Conservation (phyloP, 306 rosid genomes). For the Acacia acuminata region DNA sequence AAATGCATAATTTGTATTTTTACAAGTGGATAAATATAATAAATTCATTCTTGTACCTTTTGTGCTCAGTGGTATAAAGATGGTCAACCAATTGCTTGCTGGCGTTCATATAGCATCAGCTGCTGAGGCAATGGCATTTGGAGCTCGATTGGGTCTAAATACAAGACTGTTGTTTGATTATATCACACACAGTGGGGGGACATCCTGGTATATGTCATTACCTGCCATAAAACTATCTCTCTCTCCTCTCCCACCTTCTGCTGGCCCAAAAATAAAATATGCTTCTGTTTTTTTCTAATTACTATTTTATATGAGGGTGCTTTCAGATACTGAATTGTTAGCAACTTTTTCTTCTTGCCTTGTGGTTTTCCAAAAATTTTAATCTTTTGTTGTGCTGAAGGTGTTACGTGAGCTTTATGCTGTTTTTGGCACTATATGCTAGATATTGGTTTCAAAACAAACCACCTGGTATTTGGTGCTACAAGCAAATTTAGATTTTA, state of each 20-base stretch:
- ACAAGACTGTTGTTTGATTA: conserved; percentile 76
- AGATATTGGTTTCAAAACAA: not conserved
- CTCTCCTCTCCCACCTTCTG: conserved; percentile 19
- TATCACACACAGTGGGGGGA: conserved; percentile 70
- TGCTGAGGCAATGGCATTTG: conserved; percentile 97
- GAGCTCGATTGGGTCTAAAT: conserved; percentile 84
- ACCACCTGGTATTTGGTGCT: not conserved
- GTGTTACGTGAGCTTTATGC: not conserved
- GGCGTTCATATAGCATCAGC: conserved; percentile 96
- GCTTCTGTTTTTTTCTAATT: conserved; percentile 17
- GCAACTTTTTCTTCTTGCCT: conserved; percentile 7
- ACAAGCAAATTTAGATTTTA: not conserved
- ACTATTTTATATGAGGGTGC: not conserved
- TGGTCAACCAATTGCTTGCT: conserved; percentile 97
- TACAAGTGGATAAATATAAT: conserved; percentile 5
- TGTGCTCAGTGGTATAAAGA: conserved; percentile 80
- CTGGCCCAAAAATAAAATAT: not conserved
- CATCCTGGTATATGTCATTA: conserved; percentile 74
- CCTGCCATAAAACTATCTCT: conserved; percentile 28
- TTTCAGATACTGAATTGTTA: not conserved
- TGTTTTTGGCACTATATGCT: not conserved
- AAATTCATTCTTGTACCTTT: conserved; percentile 21
- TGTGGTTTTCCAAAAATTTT: not conserved
- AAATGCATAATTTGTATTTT: not conserved
- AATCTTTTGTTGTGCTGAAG: not conserved